Evolutionary conservation across 306 rosid species (phyloP).

Genomic region (Glycyrrhiza uralensis): DNA sequence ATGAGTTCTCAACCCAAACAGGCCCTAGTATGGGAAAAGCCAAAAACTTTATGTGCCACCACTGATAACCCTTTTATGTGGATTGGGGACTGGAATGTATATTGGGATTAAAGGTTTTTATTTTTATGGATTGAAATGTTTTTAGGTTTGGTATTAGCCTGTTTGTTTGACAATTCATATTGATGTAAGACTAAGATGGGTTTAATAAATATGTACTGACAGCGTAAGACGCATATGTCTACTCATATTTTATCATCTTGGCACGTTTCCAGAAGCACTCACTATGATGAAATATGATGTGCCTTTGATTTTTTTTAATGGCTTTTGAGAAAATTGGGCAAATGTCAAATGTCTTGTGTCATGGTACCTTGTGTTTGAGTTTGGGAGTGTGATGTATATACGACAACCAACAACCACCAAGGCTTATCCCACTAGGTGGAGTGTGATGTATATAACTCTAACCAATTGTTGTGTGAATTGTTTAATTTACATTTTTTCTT

Average conservation of each 20-base stretch:
- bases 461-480: neutral
- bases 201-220: too few relatives aligned
- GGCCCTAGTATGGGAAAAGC: neutral
- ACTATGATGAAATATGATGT: too few relatives aligned
- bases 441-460: neutral
- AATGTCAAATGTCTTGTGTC: neutral
- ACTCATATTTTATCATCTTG: too few relatives aligned
- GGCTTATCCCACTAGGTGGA: too few relatives aligned
- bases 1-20: too few relatives aligned
- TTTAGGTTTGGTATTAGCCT: neutral
- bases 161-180: neutral
- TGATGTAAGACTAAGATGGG: neutral
- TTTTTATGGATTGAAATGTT: neutral
- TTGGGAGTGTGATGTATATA: neutral
- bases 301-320: neutral
- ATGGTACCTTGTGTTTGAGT: neutral
- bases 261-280: too few relatives aligned
- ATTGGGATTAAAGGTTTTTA: neutral
- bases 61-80: neutral
- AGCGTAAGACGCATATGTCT: too few relatives aligned
- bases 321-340: neutral
- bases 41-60: neutral
- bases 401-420: too few relatives aligned
- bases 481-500: neutral
- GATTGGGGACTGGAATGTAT: neutral